phyloP scores from a whole-genome alignment of 2,329 filamentous ascomycete species.

The Fusarium sp. region DNA sequence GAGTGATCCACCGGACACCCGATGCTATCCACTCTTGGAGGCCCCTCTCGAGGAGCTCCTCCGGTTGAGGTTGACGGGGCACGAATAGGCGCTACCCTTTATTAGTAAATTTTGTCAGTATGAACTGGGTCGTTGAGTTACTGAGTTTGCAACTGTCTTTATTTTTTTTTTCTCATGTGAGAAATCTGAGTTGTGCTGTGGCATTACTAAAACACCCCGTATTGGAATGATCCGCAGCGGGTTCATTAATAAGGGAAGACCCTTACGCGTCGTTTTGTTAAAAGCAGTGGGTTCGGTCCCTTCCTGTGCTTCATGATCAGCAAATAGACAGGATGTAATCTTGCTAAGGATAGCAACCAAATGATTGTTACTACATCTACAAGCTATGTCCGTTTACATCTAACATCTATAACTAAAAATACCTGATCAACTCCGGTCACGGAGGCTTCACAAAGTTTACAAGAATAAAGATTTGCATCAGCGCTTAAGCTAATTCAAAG shows the following conservation, averaged over 20 bases:
- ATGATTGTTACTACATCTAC: not conserved
- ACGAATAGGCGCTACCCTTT: slow-evolving; percentile 10
- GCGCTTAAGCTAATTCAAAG: slow-evolving; percentile 13
- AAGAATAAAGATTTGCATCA: slow-evolving; percentile 8
- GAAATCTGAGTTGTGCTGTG: not conserved
- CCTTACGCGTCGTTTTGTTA: slow-evolving; percentile 12
- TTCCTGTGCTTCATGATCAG: not conserved
- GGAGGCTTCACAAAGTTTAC: slow-evolving; percentile 7
- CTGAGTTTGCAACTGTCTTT: slow-evolving; percentile 12
- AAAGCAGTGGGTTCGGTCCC: not conserved
- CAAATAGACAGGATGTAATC: not conserved
- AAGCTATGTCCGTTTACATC: not conserved
- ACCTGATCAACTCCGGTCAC: slow-evolving; percentile 5
- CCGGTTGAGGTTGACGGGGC: slow-evolving; percentile 35
- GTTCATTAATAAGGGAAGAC: slow-evolving; percentile 1
- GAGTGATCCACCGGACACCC: slow-evolving; percentile 25
- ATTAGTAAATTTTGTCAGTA: slow-evolving; percentile 15
- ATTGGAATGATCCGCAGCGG: not conserved
- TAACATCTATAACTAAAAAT: not conserved
- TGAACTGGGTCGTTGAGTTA: not conserved
- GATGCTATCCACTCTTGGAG: slow-evolving; percentile 34
- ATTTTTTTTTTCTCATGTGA: slow-evolving; percentile 1
- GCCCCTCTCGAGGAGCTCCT: slow-evolving; percentile 29
- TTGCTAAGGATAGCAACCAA: not conserved
- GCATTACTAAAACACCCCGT: not conserved